phyloP scores from a whole-genome alignment of 345 rosid genomes.

The Populus ilicifolia region DNA sequence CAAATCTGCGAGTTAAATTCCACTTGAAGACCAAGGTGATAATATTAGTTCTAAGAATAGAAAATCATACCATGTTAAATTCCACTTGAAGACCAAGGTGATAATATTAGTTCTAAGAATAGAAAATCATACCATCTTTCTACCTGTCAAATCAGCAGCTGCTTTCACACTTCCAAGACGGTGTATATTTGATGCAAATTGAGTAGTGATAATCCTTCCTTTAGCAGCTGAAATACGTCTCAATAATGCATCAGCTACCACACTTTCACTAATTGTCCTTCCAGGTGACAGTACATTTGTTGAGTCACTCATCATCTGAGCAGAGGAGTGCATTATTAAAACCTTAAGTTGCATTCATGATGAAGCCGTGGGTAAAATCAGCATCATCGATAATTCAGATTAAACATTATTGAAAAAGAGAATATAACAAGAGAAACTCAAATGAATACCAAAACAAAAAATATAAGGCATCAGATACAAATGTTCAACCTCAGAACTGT shows the following conservation, averaged over 20 bases:
- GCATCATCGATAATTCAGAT: not conserved
- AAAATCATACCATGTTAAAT: constrained; percentile 44
- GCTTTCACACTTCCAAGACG: constrained; percentile 97
- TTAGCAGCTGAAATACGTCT: constrained; percentile 74
- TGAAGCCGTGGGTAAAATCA: not conserved
- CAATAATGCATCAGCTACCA: constrained; percentile 76
- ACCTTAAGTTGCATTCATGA: constrained; percentile 9
- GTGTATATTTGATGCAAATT: constrained; percentile 94
- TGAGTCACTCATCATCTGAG: constrained; percentile 99
- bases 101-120: not conserved
- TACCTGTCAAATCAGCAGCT: constrained; percentile 89
- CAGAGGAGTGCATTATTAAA: constrained; percentile 3
- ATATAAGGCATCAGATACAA: not conserved
- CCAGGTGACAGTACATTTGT: constrained; percentile 96
- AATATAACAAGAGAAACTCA: not conserved
- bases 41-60: not conserved
- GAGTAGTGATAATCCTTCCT: constrained; percentile 96
- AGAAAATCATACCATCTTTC: constrained; percentile 64
- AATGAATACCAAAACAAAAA: not conserved
- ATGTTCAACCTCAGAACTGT: not conserved
- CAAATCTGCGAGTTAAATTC: constrained; percentile 5
- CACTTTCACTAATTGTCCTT: constrained; percentile 81
- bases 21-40: not conserved
- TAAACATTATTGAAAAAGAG: not conserved
- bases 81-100: not conserved